phyloP scores from a whole-genome alignment of 495 filamentous ascomycete genomes.

The Aspergillus asperescens region DNA sequence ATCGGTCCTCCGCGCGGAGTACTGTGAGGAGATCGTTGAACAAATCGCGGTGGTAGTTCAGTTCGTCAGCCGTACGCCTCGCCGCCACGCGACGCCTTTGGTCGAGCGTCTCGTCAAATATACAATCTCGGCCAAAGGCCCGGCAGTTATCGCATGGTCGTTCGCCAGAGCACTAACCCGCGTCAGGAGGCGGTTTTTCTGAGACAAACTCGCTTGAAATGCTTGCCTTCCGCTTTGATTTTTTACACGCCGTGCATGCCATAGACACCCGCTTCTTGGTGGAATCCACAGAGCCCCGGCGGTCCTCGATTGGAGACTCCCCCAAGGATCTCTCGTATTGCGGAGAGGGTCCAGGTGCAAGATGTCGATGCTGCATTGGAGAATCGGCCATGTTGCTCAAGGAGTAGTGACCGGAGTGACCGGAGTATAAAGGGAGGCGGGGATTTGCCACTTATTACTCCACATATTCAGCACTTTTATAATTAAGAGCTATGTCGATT shows the following conservation, averaged over 20 bases:
- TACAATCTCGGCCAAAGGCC: slow-evolving; percentile 35
- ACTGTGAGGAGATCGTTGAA: slow-evolving; percentile 38
- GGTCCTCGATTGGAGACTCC: slow-evolving; percentile 15
- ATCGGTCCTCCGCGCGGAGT: slow-evolving; percentile 32
- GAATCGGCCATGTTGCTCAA: slow-evolving; percentile 22
- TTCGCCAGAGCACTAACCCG: slow-evolving; percentile 35
- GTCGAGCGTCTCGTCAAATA: slow-evolving; percentile 46
- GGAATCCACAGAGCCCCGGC: slow-evolving; percentile 7
- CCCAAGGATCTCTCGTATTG: slow-evolving; percentile 13
- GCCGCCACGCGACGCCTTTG: slow-evolving; percentile 46
- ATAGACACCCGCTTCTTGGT: slow-evolving; percentile 45
- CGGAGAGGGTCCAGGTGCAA: slow-evolving; percentile 29
- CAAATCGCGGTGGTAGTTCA: slow-evolving; percentile 41
- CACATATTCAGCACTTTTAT: neutral
- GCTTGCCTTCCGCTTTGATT: slow-evolving; percentile 43
- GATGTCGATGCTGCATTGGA: slow-evolving; percentile 19
- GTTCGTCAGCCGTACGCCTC: slow-evolving; percentile 43
- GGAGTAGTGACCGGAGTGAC: neutral
- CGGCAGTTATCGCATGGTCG: slow-evolving; percentile 42
- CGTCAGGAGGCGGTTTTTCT: neutral
- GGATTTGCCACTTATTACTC: neutral
- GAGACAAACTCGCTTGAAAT: neutral
- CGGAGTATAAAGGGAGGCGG: neutral
- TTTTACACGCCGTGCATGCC: slow-evolving; percentile 45
- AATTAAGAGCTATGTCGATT: neutral